These are phyloP conservation scores for Lenzites betulinus DNA, from an alignment of 768 basidiomycete genomes.

Conservation along the genomic window DNA sequence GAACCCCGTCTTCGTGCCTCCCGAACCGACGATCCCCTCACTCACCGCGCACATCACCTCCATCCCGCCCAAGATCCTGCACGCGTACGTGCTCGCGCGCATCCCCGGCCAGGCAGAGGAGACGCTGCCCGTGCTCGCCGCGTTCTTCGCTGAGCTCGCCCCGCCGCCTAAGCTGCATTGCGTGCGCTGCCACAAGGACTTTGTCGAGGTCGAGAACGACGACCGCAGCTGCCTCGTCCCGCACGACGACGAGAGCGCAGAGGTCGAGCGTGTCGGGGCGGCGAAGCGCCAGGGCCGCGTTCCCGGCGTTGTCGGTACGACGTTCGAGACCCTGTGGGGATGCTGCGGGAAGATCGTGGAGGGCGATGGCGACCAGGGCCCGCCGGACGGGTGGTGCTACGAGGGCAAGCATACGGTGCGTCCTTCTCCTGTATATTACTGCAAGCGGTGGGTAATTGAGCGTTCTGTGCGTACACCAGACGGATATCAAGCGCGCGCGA, in stretches of 20 bases:
- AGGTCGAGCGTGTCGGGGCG: slow-evolving; percentile 60
- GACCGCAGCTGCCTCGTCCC: slow-evolving; percentile 68
- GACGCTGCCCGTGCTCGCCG: slow-evolving; percentile 48
- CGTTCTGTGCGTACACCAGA: slow-evolving; percentile 40
- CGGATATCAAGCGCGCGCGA: slow-evolving; percentile 71
- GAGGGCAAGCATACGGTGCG: slow-evolving; percentile 78
- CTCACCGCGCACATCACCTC: slow-evolving; percentile 55
- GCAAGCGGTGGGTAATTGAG: neutral
- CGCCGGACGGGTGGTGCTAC: slow-evolving; percentile 87
- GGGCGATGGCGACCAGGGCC: slow-evolving; percentile 79
- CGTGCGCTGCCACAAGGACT: slow-evolving; percentile 71
- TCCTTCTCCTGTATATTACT: slow-evolving; percentile 17
- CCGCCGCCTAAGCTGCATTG: slow-evolving; percentile 76
- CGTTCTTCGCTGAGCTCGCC: slow-evolving; percentile 62
- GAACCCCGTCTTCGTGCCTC: slow-evolving; percentile 23
- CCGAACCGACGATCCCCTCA: slow-evolving; percentile 37
- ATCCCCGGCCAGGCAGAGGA: slow-evolving; percentile 42
- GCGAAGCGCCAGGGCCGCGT: slow-evolving; percentile 32
- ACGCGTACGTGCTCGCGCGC: slow-evolving; percentile 58
- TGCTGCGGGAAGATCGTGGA: slow-evolving; percentile 75
- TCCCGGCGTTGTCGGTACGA: slow-evolving; percentile 31
- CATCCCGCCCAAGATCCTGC: slow-evolving; percentile 68
- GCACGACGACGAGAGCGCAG: slow-evolving; percentile 81
- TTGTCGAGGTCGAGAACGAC: slow-evolving; percentile 72
- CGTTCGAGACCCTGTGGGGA: slow-evolving; percentile 61